phyloP scores from a whole-genome alignment of 1,284 basidiomycete species.

The Chondrostereum purpureum region DNA sequence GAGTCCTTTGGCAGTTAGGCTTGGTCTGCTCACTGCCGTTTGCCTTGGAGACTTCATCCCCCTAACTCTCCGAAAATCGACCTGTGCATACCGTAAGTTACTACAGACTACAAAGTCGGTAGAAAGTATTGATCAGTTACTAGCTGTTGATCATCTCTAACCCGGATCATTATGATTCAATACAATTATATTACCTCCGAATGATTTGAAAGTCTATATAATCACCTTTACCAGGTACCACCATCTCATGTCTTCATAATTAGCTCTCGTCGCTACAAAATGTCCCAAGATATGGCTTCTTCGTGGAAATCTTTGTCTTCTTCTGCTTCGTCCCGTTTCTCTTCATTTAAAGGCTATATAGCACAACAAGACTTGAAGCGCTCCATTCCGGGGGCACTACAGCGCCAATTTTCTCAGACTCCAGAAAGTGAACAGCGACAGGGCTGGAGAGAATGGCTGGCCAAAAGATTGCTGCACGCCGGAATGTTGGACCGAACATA shows the following conservation, averaged over 20 bases:
- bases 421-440: conserved; percentile 17
- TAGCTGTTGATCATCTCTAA: too few relatives aligned
- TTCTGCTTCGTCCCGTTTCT: conserved; percentile 1
- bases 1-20: too few relatives aligned
- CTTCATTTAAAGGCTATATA: conserved; percentile 1
- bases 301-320: conserved; percentile 1
- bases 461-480: conserved; percentile 31
- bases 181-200: neutral
- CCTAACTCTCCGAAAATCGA: too few relatives aligned
- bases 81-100: too few relatives aligned
- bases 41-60: too few relatives aligned
- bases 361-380: neutral
- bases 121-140: too few relatives aligned
- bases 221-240: neutral
- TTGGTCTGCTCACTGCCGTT: too few relatives aligned
- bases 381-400: neutral
- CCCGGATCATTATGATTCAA: neutral
- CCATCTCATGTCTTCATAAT: neutral
- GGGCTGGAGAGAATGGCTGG: conserved; percentile 39
- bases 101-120: too few relatives aligned
- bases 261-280: neutral
- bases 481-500: conserved; percentile 12
- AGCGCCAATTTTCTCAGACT: conserved; percentile 2
- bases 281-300: neutral
- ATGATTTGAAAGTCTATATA: neutral